Evolutionary conservation across 2,329 filamentous ascomycete species (phyloP), one percentile per base, ranked within the genome.

Genomic region (Ophiostoma quercus): DNA sequence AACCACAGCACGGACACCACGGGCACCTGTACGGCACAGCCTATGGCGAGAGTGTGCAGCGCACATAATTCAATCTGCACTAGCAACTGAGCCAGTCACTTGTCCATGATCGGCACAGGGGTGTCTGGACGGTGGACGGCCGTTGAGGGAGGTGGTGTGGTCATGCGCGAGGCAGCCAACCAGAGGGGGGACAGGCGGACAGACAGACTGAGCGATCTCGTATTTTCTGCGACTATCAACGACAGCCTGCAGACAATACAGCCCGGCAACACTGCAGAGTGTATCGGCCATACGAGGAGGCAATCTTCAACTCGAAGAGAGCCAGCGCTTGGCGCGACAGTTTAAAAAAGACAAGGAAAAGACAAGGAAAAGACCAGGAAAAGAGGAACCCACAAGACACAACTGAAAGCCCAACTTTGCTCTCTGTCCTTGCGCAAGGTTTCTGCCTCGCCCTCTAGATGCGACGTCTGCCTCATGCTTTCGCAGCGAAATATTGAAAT

Each of bases 1-100:
- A 67, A 7, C 68, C 62, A 2, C 72, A 72, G 32, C 68, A 71
- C 6, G 34, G 67, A n/a, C 70, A 73, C n/a, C 66, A 71, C 32
- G 66, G 67, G 22, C 71, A 73, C 25, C 54, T 74, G 54, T 74
- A 74, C 25, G 66, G 69, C 68, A 68, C 68, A 8, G 69, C 68
- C 37, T 74, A 74, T 47, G 72, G 71, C 25, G 73, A 74, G 39
- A 69, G 43, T 57, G 68, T 68, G 29, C 72, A 72, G 62, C 72
- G 73, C 16, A 66, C 73, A 37, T 73, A 73, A 54, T 37, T 25
- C 8, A 9, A 3, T 12, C 25, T 43, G 25, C 32, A 25, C 9
- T 16, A 2, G n/a, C 16, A 16, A 8, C 29, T 12, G 25, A 62
- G 57, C 57, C 57, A 60, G 54, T 60, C 57, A 37, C 62, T 65